These are phyloP conservation scores for Nothopassalora personata DNA, from an alignment of 2,329 filamentous ascomycete species.

Conservation along the genomic window DNA sequence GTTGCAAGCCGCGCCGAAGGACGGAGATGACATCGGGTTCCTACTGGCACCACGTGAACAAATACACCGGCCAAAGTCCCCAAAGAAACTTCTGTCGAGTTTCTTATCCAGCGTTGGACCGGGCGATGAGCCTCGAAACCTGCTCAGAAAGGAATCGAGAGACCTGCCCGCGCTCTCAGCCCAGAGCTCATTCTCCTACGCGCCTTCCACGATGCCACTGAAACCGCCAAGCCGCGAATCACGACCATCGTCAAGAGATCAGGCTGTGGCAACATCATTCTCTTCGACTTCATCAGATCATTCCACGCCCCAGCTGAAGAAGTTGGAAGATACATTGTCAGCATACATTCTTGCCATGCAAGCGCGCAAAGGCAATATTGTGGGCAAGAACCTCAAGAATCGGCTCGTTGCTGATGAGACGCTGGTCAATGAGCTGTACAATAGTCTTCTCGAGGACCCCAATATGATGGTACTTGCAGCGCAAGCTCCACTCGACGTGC, in stretches of 20 bases:
- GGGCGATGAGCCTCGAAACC: conserved; percentile 25
- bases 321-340: conserved; percentile 77
- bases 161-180: conserved; percentile 25
- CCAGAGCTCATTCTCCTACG: conserved; percentile 16
- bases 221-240: conserved; percentile 35
- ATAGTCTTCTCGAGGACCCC: conserved; percentile 76
- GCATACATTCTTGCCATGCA: conserved; percentile 78
- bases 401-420: conserved; percentile 68
- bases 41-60: conserved; percentile 33
- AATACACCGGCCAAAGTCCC: conserved; percentile 72
- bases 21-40: conserved; percentile 18
- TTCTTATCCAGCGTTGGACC: conserved; percentile 60
- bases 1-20: conserved; percentile 26
- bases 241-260: conserved; percentile 31
- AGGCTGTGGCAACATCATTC: conserved; percentile 37
- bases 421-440: conserved; percentile 83
- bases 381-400: conserved; percentile 69
- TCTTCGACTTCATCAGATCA: conserved; percentile 46
- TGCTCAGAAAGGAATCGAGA: conserved; percentile 22
- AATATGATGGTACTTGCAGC: conserved; percentile 69
- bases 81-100: conserved; percentile 83
- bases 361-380: conserved; percentile 78
- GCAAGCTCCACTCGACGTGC: conserved; percentile 72
- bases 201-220: conserved; percentile 30
- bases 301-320: conserved; percentile 56